These are phyloP conservation scores for Leccinum truebloodii DNA, from an alignment of 768 basidiomycete genomes.

Conservation along the genomic window DNA sequence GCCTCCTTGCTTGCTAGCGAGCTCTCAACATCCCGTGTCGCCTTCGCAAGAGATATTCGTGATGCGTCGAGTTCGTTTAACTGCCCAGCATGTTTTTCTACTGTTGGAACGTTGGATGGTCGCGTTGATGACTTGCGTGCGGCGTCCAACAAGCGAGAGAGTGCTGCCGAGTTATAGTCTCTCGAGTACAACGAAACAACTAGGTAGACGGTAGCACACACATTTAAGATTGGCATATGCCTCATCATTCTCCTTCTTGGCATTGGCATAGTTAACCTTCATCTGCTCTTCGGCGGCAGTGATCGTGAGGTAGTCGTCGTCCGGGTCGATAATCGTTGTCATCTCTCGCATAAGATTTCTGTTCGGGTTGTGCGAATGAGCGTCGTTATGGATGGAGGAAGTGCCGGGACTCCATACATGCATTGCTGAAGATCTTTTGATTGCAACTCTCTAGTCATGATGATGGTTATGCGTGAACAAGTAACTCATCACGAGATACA, in stretches of 20 bases:
- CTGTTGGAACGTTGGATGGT: constrained; percentile 68
- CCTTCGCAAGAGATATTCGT: constrained; percentile 67
- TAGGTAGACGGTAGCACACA: constrained; percentile 21
- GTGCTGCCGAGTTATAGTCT: constrained; percentile 43
- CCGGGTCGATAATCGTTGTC: constrained; percentile 72
- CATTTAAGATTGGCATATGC: constrained; percentile 67
- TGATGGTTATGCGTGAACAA: not conserved
- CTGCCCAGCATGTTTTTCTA: constrained; percentile 56
- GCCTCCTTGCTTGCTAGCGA: constrained; percentile 66
- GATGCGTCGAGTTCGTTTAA: constrained; percentile 67
- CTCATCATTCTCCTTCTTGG: constrained; percentile 70
- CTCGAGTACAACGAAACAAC: not conserved
- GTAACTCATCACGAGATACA: not conserved
- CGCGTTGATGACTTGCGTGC: constrained; percentile 71
- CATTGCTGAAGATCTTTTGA: constrained; percentile 37
- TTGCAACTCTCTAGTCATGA: constrained; percentile 32
- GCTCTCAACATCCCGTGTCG: constrained; percentile 72
- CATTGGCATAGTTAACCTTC: constrained; percentile 51
- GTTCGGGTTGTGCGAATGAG: constrained; percentile 3
- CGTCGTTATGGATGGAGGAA: not conserved
- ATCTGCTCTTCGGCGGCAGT: constrained; percentile 73
- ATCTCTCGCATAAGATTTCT: constrained; percentile 73
- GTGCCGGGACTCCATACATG: constrained; percentile 24
- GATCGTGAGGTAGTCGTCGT: constrained; percentile 77
- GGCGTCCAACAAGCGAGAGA: constrained; percentile 63